phyloP scores from a whole-genome alignment of 495 filamentous ascomycete genomes.

The Hyaloscypha variabilis region DNA sequence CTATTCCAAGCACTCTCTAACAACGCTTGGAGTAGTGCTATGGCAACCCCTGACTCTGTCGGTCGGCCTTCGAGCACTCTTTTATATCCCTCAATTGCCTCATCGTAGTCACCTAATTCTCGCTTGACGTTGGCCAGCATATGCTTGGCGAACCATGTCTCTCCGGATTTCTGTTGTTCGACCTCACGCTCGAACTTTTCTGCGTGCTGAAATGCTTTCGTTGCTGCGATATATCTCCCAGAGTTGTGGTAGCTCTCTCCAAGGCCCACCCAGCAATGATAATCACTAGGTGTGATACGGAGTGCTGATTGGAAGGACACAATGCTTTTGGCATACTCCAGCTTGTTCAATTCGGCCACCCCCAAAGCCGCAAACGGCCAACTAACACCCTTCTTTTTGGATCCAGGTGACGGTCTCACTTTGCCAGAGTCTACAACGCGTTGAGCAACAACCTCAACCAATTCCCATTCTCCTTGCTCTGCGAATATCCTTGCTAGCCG shows the following conservation, averaged over 20 bases:
- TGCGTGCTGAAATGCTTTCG: slow-evolving; percentile 86
- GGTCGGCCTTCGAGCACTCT: slow-evolving; percentile 66
- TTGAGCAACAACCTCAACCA: slow-evolving; percentile 89
- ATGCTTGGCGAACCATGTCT: slow-evolving; percentile 92
- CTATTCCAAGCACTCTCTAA: slow-evolving; percentile 78
- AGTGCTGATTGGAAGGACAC: slow-evolving; percentile 92
- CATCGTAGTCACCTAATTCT: slow-evolving; percentile 86
- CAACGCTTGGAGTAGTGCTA: slow-evolving; percentile 84
- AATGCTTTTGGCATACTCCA: slow-evolving; percentile 84
- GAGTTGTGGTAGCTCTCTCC: slow-evolving; percentile 96
- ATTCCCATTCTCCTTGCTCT: slow-evolving; percentile 90
- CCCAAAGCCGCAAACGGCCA: slow-evolving; percentile 97
- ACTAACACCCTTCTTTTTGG: slow-evolving; percentile 85
- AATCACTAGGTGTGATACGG: slow-evolving; percentile 78
- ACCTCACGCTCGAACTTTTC: slow-evolving; percentile 64
- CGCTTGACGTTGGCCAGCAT: slow-evolving; percentile 96
- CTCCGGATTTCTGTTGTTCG: slow-evolving; percentile 44
- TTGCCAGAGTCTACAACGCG: slow-evolving; percentile 92
- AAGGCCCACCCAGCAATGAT: slow-evolving; percentile 93
- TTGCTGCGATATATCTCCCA: slow-evolving; percentile 86
- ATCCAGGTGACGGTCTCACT: slow-evolving; percentile 84
- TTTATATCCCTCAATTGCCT: slow-evolving; percentile 75
- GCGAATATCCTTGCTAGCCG: slow-evolving; percentile 84
- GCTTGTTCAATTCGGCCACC: slow-evolving; percentile 94
- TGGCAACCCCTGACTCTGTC: slow-evolving; percentile 80